Evolutionary conservation across 139 green algal genomes (phyloP), one percentile per base, ranked within the genome.

Genomic region (Picochlorum costavermella): DNA sequence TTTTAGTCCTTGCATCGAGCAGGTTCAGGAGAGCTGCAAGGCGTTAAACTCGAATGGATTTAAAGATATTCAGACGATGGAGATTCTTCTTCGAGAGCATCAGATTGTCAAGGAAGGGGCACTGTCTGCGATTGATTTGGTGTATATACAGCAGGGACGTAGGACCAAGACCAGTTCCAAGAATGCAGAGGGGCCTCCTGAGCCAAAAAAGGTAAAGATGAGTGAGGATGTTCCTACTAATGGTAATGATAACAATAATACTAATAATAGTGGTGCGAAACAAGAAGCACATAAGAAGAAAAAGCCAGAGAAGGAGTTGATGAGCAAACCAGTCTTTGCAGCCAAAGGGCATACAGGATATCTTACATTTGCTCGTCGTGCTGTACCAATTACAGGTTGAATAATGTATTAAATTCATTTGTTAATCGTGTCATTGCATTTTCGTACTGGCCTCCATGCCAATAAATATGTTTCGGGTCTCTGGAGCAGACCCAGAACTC

Each of bases 1-100:
- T 37, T 99, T 98, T 81, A 96, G 86, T 58, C 94, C 94, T 11
- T 99, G 94, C 86, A 96, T 98, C 13, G 94, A 99, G 75, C 94
- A 99, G 78, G 86, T 98, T 59, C 92, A 98, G 71, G 72, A 71
- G 12, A 95, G 88, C 2, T 77, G 66, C n/a, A 75, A 82, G 61
- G 76, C 74, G 13, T 75, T 97, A 25, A 74, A 76, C 9, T 37
- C 51, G 0, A 16, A 69, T 16, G 83, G 81, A 20, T 95, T 95
- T 69, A 74, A 60, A 2, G 80, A 85, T 40, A 69, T 95, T 5
- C 61, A 76, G 8, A 92, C 81, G 2, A 74, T 95, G 45, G 90
- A 97, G 73, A 77, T 86, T 28, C 64, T 97, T 59, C 79, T 96
- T 62, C 77, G 91, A 0, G 65, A 77, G 5, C 88, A 95, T 64